Base-by-base conservation (phyloP, 805 yeast genomes). In the Lachancea sp. region DNA sequence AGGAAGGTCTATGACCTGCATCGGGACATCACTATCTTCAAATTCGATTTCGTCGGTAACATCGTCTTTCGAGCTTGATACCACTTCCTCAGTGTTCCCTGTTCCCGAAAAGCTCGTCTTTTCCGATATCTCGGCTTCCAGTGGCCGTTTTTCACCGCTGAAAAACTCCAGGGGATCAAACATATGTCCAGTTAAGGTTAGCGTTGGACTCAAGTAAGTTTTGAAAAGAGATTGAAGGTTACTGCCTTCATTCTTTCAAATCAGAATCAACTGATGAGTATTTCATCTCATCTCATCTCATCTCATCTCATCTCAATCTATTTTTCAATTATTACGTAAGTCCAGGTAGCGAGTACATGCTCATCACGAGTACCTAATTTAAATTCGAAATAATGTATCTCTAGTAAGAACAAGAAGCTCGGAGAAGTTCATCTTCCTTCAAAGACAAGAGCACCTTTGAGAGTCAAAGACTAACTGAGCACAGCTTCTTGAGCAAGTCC, bases 1-100 rank as follows among this genome's bases (percentile, higher is more conserved):
- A 0, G 93, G 91, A 2, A 84, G 62, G 55, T 85, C 91, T 4
- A 81, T 65, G 0, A 74, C 55, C 46, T 79, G 82, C 1, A 81
- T 51, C 0, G 74, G 72, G 1, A 49, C 56, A 20, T 54, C 62
- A 22, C n/a, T 11, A 35, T 16, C 13, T 22, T 13, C 22, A 36
- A 15, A 13, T 13, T 17, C 13, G 9, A 8, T 16, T 35, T 22
- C 15, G 25, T 22, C 4, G 15, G 13, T 9, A 6, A 7, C 29
- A 29, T 13, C 31, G 5, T 11, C 13, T 29, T 29, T 29, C 15
- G 15, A 13, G 31, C 13, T 29, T 29, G 15, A 11, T 13, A 13
- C 13, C 3, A 3, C 31, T 11, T 11, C 13, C 31, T 5, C 25
- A 22, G 25, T 22, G 4, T 8, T 22, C 4, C 25, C 4, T 22